A percentile compares a stretch with the other conserved stretches of the same genome.
These are phyloP conservation scores for Mycosphaerella arachidis DNA, from an alignment of 2,329 filamentous ascomycete genomes.

Conservation along the genomic window DNA sequence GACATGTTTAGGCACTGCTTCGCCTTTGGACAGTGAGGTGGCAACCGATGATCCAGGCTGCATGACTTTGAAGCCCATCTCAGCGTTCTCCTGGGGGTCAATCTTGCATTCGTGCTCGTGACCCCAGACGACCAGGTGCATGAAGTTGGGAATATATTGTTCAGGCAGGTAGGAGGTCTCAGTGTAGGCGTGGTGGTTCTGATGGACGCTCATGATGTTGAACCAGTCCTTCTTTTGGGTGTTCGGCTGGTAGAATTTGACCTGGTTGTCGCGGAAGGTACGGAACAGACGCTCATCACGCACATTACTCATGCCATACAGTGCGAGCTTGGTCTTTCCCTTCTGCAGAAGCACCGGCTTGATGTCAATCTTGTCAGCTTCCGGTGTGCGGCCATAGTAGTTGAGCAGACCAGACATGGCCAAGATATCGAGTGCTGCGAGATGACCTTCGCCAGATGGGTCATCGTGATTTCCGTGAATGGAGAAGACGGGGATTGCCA, in stretches of 20 bases:
- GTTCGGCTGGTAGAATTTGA: conserved; percentile 85
- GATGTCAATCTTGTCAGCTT: conserved; percentile 87
- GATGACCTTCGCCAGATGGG: conserved; percentile 90
- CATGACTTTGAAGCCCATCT: conserved; percentile 92
- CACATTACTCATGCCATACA: conserved; percentile 94
- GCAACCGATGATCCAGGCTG: conserved; percentile 95
- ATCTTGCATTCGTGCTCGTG: conserved; percentile 97
- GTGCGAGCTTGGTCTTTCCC: conserved; percentile 81
- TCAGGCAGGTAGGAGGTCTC: conserved; percentile 93
- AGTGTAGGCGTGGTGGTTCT: conserved; percentile 90
- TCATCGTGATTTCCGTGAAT: conserved; percentile 99
- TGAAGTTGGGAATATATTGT: conserved; percentile 82
- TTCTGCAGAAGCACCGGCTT: conserved; percentile 93
- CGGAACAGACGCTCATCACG: conserved; percentile 91
- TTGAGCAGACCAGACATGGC: conserved; percentile 90
- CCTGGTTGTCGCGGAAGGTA: conserved; percentile 86
- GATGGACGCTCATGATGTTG: conserved; percentile 90
- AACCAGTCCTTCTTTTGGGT: conserved; percentile 87
- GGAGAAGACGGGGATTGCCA: conserved; percentile 94
- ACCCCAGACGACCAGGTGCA: conserved; percentile 92
- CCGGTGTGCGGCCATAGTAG: conserved; percentile 87
- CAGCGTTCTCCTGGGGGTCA: conserved; percentile 73
- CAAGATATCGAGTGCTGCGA: conserved; percentile 83
- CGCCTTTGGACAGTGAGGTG: conserved; percentile 83
- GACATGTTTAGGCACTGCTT: conserved; percentile 87